Conservation (phyloP, 78 protist genomes). For the Dictyostelium intermedium region DNA sequence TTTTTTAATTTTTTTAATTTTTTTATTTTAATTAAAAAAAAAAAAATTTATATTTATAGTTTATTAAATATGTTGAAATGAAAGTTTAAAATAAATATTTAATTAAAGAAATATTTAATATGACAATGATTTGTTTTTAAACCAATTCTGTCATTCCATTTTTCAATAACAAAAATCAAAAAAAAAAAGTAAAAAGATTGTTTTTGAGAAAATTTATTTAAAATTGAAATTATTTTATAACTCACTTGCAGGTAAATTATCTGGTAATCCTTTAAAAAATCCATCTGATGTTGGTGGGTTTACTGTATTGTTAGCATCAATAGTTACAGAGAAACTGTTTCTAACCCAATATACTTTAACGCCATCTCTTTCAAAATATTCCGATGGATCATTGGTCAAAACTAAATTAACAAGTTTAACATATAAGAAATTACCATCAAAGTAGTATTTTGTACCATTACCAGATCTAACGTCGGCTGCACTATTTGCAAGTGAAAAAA, state of each 20-base stretch:
- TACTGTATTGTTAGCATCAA: conserved; percentile 6
- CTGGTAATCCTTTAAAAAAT: not conserved
- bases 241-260: conserved; percentile 11
- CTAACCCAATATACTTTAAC: not conserved
- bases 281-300: not conserved
- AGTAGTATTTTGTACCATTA: conserved; percentile 25
- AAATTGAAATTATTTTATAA: not conserved
- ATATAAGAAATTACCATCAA: conserved; percentile 20
- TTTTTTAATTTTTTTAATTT: too few species aligned
- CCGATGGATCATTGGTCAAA: not conserved
- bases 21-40: too few species aligned
- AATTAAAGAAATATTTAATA: too few species aligned
- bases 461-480: conserved; percentile 25
- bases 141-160: too few species aligned
- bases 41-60: too few species aligned
- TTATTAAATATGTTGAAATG: too few species aligned
- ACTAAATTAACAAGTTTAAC: conserved; percentile 14
- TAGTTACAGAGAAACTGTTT: not conserved
- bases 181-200: too few species aligned
- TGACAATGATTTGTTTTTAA: too few species aligned
- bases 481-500: not conserved
- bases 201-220: too few species aligned
- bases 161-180: too few species aligned
- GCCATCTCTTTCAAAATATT: conserved; percentile 18
- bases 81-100: too few species aligned